A percentile compares a stretch with the other conserved stretches of the same genome.
Conservation (phyloP, 2,329 filamentous ascomycete genomes). For the Nectriaceae sp. region DNA sequence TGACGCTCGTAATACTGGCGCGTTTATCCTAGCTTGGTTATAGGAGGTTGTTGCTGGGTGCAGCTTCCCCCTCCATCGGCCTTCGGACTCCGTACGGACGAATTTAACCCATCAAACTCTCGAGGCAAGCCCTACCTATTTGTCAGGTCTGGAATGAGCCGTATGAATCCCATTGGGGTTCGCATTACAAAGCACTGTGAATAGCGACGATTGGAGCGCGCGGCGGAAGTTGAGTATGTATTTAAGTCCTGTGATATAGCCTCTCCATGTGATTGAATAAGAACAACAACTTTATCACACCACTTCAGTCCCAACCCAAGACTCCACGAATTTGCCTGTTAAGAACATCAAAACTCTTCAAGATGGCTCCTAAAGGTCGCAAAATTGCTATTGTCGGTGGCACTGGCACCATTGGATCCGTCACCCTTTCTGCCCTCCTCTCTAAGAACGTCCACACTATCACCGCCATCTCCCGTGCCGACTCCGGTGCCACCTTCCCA, state of each 20-base stretch:
- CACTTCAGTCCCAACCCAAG: too few relatives aligned
- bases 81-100: not conserved
- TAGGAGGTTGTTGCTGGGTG: too few relatives aligned
- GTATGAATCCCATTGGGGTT: not conserved
- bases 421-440: slow-evolving; percentile 41
- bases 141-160: not conserved
- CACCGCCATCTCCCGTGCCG: slow-evolving; percentile 50
- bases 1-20: too few relatives aligned
- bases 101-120: not conserved
- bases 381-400: slow-evolving; percentile 34
- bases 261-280: not conserved
- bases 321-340: not conserved
- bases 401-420: slow-evolving; percentile 40
- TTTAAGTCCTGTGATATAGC: too few relatives aligned
- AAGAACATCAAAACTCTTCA: slow-evolving; percentile 1
- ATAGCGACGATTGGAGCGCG: not conserved
- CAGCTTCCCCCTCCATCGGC: not conserved
- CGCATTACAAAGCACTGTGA: not conserved
- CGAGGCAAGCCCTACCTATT: not conserved
- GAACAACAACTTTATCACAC: too few relatives aligned
- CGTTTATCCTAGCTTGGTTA: too few relatives aligned
- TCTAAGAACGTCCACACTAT: slow-evolving; percentile 47
- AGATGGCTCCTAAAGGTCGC: slow-evolving; percentile 16
- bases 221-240: not conserved
- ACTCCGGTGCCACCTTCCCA: slow-evolving; percentile 43